Evolutionary conservation across 139 green algal species (phyloP).

Genomic region (Asterochloris erici): DNA sequence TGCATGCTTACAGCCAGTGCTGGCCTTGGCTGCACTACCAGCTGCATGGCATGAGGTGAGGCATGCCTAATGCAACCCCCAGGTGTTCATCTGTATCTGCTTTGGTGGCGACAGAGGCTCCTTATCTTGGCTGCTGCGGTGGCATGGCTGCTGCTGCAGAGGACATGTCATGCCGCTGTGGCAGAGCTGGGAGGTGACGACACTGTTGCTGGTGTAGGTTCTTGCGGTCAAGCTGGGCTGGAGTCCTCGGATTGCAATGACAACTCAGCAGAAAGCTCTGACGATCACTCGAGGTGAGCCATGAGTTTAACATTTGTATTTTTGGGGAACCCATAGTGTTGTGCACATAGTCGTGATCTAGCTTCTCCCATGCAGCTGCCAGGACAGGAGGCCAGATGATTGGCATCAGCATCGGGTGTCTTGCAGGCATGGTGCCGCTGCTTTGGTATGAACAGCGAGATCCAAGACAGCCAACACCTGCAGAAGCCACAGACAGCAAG

Average conservation of each 20-base stretch:
- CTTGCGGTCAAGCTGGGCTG: not conserved
- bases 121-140: no score
- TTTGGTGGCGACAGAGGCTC: not conserved
- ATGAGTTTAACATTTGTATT: not conserved
- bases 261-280: not conserved
- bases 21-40: not conserved
- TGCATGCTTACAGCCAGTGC: no score
- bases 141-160: no score
- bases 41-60: not conserved
- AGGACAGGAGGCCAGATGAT: conserved; percentile 42
- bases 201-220: not conserved
- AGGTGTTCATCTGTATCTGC: not conserved
- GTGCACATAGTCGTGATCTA: not conserved
- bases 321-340: not conserved
- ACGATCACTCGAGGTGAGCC: not conserved
- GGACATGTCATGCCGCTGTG: no score
- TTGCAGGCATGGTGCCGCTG: conserved; percentile 63
- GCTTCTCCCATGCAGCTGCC: conserved; percentile 26
- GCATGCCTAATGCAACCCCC: not conserved
- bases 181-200: not conserved
- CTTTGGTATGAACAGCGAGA: conserved; percentile 18
- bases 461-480: no score
- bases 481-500: no score
- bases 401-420: conserved; percentile 59
- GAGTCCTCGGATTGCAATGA: not conserved